Evolutionary conservation across 306 rosid genomes (phyloP).

Genomic region (Vigna unguiculata): DNA sequence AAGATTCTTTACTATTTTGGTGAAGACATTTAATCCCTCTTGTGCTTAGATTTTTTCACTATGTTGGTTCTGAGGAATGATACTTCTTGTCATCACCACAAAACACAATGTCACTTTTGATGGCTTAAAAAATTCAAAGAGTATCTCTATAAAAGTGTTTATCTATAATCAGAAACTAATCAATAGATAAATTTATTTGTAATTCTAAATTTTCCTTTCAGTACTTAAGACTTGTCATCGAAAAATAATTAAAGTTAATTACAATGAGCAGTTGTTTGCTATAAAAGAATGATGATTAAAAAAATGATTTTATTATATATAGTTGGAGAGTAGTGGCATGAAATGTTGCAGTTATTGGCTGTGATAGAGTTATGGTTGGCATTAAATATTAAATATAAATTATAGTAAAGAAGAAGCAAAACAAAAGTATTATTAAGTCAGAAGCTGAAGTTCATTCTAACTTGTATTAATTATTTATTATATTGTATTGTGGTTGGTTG

Average conservation of each 20-base stretch:
- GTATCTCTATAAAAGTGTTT: not conserved
- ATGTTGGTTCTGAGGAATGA: not conserved
- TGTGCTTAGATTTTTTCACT: not conserved
- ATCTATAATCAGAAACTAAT: not conserved
- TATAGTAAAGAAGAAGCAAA: not conserved
- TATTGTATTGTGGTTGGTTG: not conserved
- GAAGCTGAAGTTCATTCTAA: not conserved
- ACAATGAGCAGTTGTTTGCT: not conserved
- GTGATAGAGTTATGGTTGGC: slow-evolving; percentile 23
- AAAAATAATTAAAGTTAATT: not conserved
- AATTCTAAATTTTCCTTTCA: not conserved
- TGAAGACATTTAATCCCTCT: slow-evolving; percentile 1
- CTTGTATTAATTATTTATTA: no score
- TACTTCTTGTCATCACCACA: not conserved
- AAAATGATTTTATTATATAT: slow-evolving; percentile 1
- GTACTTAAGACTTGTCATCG: not conserved
- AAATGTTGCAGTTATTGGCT: slow-evolving; percentile 29
- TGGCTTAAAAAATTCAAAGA: not conserved
- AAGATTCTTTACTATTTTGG: not conserved
- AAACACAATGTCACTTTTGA: not conserved
- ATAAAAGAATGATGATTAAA: not conserved
- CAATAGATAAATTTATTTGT: not conserved
- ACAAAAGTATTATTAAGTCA: slow-evolving; percentile 1
- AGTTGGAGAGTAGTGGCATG: slow-evolving; percentile 10
- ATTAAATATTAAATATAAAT: slow-evolving; percentile 17